Evolutionary conservation across 1,284 basidiomycete species (phyloP).

Genomic region (Heterobasidion parviporum): DNA sequence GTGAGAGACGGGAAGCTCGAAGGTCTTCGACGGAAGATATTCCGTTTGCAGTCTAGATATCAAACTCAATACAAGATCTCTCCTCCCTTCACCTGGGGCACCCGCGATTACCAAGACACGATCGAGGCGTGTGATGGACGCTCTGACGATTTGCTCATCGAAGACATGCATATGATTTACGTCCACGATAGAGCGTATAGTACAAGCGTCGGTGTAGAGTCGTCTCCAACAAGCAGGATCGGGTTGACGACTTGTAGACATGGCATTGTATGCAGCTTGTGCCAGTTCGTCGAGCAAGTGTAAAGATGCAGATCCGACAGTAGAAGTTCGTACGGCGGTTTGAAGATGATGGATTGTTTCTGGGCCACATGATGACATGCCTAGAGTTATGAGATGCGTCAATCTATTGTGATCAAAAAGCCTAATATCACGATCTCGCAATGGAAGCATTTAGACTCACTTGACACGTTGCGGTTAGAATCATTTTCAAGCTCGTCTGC

Average conservation of each 20-base stretch:
- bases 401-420: not conserved
- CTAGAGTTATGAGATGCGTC: not conserved
- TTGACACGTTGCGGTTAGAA: not conserved
- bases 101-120: conserved; percentile 81
- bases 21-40: conserved; percentile 8
- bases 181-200: conserved; percentile 42
- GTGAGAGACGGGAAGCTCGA: conserved; percentile 8
- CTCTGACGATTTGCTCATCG: conserved; percentile 17
- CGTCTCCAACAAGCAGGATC: conserved; percentile 35
- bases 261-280: conserved; percentile 15
- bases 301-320: conserved; percentile 1
- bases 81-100: conserved; percentile 52
- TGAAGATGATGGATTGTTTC: conserved; percentile 4
- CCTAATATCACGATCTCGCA: not conserved
- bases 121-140: conserved; percentile 59
- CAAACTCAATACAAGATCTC: conserved; percentile 52
- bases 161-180: conserved; percentile 15
- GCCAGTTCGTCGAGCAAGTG: conserved; percentile 15
- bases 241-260: conserved; percentile 10
- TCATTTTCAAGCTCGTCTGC: not conserved
- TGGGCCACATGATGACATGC: conserved; percentile 6
- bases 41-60: conserved; percentile 40
- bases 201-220: conserved; percentile 57
- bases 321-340: conserved; percentile 6
- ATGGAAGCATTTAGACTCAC: not conserved